Evolutionary conservation across 768 basidiomycete genomes (phyloP).

Genomic region (Tubosaeta sp.): DNA sequence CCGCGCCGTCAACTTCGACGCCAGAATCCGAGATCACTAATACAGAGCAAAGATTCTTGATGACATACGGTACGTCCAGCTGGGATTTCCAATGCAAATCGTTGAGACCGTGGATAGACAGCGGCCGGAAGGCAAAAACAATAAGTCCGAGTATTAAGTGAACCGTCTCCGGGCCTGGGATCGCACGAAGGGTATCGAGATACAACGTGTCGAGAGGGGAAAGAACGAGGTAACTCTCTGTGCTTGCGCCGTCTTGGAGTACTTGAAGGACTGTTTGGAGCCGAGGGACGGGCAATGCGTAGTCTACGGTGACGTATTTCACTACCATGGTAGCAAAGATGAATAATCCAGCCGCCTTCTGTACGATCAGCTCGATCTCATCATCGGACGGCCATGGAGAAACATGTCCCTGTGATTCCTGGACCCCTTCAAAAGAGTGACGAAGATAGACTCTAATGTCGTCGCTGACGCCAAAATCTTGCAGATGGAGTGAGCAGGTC

Average conservation of each 20-base stretch:
- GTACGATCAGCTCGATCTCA: slow-evolving; percentile 17
- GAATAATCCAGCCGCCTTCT: slow-evolving; percentile 24
- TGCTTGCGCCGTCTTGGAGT: not conserved
- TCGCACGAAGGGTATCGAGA: slow-evolving; percentile 9
- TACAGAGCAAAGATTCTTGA: slow-evolving; percentile 14
- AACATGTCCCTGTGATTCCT: not conserved
- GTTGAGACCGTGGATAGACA: slow-evolving; percentile 12
- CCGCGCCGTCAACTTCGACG: slow-evolving; percentile 3
- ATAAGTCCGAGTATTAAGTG: slow-evolving; percentile 9
- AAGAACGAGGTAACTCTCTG: slow-evolving; percentile 7
- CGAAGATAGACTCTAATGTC: slow-evolving; percentile 23
- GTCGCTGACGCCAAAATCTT: slow-evolving; percentile 19
- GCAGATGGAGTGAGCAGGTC: slow-evolving; percentile 10
- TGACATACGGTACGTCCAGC: slow-evolving; percentile 7
- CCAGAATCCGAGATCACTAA: slow-evolving; percentile 8
- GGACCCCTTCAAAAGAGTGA: slow-evolving; percentile 17
- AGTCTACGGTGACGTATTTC: slow-evolving; percentile 16
- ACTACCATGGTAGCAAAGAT: slow-evolving; percentile 28
- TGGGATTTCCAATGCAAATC: slow-evolving; percentile 6
- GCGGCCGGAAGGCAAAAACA: slow-evolving; percentile 12
- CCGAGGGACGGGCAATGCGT: slow-evolving; percentile 7
- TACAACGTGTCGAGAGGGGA: slow-evolving; percentile 14
- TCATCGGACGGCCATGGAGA: slow-evolving; percentile 20
- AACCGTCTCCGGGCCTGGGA: slow-evolving; percentile 9
- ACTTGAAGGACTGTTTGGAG: slow-evolving; percentile 11